Conservation (phyloP, 441 rosid species). For the Erysimum cheiri region DNA sequence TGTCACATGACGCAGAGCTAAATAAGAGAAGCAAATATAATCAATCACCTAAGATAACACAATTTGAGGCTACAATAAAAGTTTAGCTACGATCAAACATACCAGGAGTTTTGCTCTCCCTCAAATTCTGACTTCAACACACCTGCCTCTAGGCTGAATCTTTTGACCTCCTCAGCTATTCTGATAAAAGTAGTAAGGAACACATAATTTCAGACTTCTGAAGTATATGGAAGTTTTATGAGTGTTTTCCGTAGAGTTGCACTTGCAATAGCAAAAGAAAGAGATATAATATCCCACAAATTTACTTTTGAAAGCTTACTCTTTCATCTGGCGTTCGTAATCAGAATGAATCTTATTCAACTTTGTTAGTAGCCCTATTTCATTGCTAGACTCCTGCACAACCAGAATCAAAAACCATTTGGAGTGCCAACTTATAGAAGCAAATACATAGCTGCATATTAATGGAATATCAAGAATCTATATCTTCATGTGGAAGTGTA, state of each 20-base stretch:
- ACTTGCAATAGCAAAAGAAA: no score
- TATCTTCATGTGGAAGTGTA: not conserved
- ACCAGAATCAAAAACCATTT: slow-evolving; percentile 32
- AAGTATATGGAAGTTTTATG: no score
- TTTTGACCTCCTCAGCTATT: slow-evolving; percentile 72
- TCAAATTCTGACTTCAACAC: slow-evolving; percentile 67
- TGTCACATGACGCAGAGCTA: slow-evolving; percentile 55
- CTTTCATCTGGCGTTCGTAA: slow-evolving; percentile 80
- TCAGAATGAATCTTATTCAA: slow-evolving; percentile 65
- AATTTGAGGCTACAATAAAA: slow-evolving; percentile 8
- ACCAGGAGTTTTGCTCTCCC: slow-evolving; percentile 43
- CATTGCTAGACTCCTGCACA: slow-evolving; percentile 65
- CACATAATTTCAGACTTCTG: not conserved
- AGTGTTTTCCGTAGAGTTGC: not conserved
- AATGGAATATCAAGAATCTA: not conserved
- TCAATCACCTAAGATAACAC: slow-evolving; percentile 2
- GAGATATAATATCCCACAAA: no score
- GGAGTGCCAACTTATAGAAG: slow-evolving; percentile 17
- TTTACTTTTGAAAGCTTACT: slow-evolving; percentile 73
- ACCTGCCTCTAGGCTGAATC: slow-evolving; percentile 72
- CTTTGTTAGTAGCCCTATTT: slow-evolving; percentile 58
- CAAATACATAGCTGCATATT: not conserved
- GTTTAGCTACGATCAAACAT: slow-evolving; percentile 27
- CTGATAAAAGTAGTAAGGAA: slow-evolving; percentile 49
- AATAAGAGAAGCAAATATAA: slow-evolving; percentile 32